Base-by-base conservation (phyloP, 768 basidiomycete genomes). In the Gloeopeniophorella convolvens region DNA sequence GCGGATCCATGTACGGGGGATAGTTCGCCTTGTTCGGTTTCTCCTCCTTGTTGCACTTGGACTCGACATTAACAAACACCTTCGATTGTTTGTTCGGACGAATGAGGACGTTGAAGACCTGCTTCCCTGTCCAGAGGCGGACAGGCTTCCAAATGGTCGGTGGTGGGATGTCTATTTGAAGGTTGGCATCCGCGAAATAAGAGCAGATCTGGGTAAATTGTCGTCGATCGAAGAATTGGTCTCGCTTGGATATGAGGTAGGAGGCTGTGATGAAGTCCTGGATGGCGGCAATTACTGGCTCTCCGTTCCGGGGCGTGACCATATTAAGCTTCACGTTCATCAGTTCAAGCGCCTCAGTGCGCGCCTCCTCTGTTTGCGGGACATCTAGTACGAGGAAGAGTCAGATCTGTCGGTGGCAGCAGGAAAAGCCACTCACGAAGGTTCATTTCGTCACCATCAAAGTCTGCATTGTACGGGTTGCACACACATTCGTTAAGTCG, bases 361-460 rank as follows among this genome's bases (percentile, higher is more conserved):
- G 75, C 3, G 96, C 93, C 69, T 99, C 96, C 67, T 99, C 96
- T 0, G 96, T 99, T 67, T 99, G 96, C 0, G 96, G 96, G 2
- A 99, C 91, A 67, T 99, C 94, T 98, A 55, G 57, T 26, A 42
- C 54, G n/a, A 31, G 40, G 23, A 41, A 56, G 3, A 32, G 20
- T 15, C 44, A 23, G 24, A 31, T 12, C 52, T n/a, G n/a, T n/a
- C 27, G 30, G 39, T 26, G 13, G 43, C 3, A 23, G 24, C 27
- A 7, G 21, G 47, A 12, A 18, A 44, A 64, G 24, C 9, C 7
- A 67, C 89, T 61, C 62, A 94, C 95, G 96, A 61, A 99, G 72
- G 69, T 99, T 99, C 96, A 99, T 99, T 66, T 99, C 96, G 65
- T 99, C 96, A 54, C 96, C 96, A 65, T 99, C 96, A 58, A 99